Evolutionary conservation across 2,329 filamentous ascomycete genomes (phyloP), one percentile per base, ranked within the genome.

Genomic region (Hymenoscyphus scutula): DNA sequence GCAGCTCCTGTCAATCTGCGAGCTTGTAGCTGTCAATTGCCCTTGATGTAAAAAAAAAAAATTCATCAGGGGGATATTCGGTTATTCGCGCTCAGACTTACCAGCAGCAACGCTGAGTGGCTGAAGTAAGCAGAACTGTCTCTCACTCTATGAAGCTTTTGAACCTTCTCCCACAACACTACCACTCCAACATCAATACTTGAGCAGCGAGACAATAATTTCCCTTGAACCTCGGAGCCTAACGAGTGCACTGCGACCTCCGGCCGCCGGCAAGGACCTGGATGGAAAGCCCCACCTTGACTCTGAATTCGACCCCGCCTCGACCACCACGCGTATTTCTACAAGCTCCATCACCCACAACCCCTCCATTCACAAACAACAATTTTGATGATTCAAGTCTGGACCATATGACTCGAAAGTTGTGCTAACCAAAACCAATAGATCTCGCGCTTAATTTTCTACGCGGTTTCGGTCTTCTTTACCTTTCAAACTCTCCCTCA

Each of bases 391-490:
- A 51, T 23, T 51, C 45, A 13, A 51, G 45, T 5, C 41, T 48
- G 19, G 41, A 48, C 19, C 6, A 23, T 7, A 1, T 51, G 45
- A 27, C 45, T 51, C 11, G 19, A 32, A 41, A 30, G 4, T 25
- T 11, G 34, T 19, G 55, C 60, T 62, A 54, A 62, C 10, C n/a
- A 15, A 53, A 32, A 25, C 23, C 19, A 45, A 37, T 51, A 61
- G 59, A 56, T 61, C 54, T 55, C 37, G 34, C 19, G 29, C 41
- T 30, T 58, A 58, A 59, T 15, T 57, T 57, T 51, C 41, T 25
- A 38, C 41, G 13, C 41, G 19, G 17, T 55, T 45, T 48, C 57
- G 57, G 54, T 62, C 59, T 51, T 58, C 56, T 59, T 65, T 56
- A 45, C 48, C 57, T 41, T 60, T 53, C 41, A 37, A 37, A 65